Percentiles rank a stretch among this genome's conserved stretches.
These are phyloP conservation scores for Acidomyces sp. DNA, from an alignment of 495 filamentous ascomycete species.

Conservation along the genomic window DNA sequence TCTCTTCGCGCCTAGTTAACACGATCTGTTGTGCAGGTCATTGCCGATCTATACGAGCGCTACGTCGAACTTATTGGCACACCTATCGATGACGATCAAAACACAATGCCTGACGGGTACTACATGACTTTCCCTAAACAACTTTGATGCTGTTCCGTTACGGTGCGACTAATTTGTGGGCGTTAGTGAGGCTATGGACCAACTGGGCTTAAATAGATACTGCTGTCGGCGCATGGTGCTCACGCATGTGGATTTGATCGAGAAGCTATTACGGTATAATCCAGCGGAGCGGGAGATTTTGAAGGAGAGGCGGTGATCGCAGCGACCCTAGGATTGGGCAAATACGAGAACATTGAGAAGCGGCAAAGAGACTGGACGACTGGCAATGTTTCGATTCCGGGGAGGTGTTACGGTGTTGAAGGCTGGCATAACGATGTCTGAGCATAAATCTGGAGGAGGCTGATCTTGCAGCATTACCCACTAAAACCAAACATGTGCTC, in stretches of 20 bases:
- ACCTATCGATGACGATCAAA: slow-evolving; percentile 5
- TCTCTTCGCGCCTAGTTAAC: background rate
- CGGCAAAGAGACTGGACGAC: background rate
- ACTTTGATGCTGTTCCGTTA: no score
- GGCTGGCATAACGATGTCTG: no score
- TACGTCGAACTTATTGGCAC: slow-evolving; percentile 77
- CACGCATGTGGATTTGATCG: slow-evolving; percentile 98
- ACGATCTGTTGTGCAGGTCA: slow-evolving; percentile 49
- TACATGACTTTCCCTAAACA: no score
- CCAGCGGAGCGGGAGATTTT: slow-evolving; percentile 21
- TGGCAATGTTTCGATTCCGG: no score
- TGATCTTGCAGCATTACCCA: no score
- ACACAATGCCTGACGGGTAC: slow-evolving; percentile 64
- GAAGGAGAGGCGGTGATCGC: slow-evolving; percentile 5
- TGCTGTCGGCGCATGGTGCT: slow-evolving; percentile 98
- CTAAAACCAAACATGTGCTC: no score
- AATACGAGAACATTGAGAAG: background rate
- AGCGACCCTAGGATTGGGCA: background rate
- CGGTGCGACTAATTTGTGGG: background rate
- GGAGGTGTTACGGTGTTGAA: no score
- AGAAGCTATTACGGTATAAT: slow-evolving; percentile 82
- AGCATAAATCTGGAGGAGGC: no score
- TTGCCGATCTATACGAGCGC: slow-evolving; percentile 92
- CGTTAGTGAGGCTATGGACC: slow-evolving; percentile 57
- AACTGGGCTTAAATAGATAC: slow-evolving; percentile 84